Evolutionary conservation across 257 asterid genomes (phyloP), one percentile per base, ranked within the genome.

Genomic region (Dorcoceras hygrometricum): DNA sequence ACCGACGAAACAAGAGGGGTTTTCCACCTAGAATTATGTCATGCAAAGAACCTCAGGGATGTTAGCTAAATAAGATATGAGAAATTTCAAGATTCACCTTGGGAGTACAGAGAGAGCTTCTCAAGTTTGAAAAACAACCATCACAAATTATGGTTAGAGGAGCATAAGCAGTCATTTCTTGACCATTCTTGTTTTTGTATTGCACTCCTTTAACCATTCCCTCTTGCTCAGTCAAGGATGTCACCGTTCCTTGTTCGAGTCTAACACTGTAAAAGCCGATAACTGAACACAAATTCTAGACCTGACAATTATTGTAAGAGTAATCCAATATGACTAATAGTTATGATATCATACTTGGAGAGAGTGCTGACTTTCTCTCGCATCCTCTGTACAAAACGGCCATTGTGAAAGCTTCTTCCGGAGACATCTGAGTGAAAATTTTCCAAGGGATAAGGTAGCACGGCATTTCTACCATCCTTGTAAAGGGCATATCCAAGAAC

Each of bases 101-200:
- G 51, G 95, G 89, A 53, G 89, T 85, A 58, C 96, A 90, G 18
- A 90, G 86, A 64, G 90, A 75, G 46, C 92, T 84, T 68, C 97
- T 79, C 78, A 90, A 68, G 80, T 86, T 90, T 14, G 97, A 90
- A 78, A 82, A 90, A 69, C 96, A 86, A 34, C 97, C 97, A 66
- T 90, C 96, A 31, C 95, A 90, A 46, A 90, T 95, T 48, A 90
- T 67, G 57, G 96, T 90, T 46, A 88, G 93, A 55, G 97, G 96
- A 65, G 96, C 95, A 74, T 71, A 66, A 26, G 87, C 72, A 46
- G 74, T 71, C 50, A 76, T 28, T 72, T 78, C 87, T 60, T 79
- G 81, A 59, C 97, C 93, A 71, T 82, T 71, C 75, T 83, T 86
- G 19, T 80, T 84, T 77, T 83, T 90, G 80, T 90, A 90, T 23